A percentile compares a stretch with the other conserved stretches of the same genome.
phyloP scores from a whole-genome alignment of 1,284 basidiomycete species.

The Naganishia sp. region DNA sequence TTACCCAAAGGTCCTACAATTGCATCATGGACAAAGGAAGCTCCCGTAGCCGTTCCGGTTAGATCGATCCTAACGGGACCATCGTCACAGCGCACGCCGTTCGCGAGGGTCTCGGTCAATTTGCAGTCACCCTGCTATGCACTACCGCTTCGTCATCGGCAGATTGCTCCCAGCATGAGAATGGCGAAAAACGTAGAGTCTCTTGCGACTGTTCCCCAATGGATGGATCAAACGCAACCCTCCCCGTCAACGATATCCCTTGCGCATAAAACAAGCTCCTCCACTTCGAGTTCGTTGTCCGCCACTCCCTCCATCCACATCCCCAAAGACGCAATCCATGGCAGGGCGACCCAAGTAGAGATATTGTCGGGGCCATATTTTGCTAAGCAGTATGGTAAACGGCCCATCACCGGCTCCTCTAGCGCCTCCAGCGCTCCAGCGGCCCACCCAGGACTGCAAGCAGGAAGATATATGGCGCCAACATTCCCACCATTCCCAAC shows the following conservation, averaged over 20 bases:
- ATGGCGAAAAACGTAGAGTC: background rate
- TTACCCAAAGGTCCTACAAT: background rate
- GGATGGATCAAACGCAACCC: background rate
- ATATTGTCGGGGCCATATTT: background rate
- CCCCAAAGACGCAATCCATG: slow-evolving; percentile 9
- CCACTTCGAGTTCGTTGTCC: background rate
- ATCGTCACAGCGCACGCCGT: background rate
- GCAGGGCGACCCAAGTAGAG: slow-evolving; percentile 3
- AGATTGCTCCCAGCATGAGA: background rate
- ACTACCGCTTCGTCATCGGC: background rate
- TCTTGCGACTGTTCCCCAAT: background rate
- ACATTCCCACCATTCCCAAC: background rate
- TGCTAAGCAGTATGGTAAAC: background rate
- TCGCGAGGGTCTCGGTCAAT: slow-evolving; percentile 10
- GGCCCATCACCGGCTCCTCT: background rate
- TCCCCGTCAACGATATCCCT: background rate
- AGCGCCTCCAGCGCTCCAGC: background rate
- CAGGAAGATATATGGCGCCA: background rate
- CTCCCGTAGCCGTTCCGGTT: background rate
- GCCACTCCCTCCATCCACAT: background rate
- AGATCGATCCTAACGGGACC: too few relatives aligned
- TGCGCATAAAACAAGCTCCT: background rate
- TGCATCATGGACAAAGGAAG: slow-evolving; percentile 6
- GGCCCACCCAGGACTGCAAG: slow-evolving; percentile 1
- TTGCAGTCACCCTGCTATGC: background rate